Evolutionary conservation across 805 yeast species (phyloP).

Genomic region (Starmerella apis): DNA sequence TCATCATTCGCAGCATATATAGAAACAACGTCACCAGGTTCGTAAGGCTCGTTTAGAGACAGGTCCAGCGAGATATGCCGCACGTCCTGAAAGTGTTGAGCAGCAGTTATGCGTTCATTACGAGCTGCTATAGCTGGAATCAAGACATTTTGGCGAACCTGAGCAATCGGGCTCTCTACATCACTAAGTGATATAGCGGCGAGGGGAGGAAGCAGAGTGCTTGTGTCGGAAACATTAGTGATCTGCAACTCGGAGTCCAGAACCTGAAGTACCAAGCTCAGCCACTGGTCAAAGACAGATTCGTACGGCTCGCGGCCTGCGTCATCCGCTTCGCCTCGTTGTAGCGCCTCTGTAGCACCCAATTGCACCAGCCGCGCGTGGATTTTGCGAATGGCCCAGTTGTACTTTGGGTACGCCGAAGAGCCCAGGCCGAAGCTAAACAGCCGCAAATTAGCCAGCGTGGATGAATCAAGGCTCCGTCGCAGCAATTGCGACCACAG

Average conservation of each 20-base stretch:
- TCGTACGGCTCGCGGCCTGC: constrained; percentile 62
- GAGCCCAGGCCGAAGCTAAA: constrained; percentile 89
- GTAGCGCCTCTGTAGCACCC: constrained; percentile 64
- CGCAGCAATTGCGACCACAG: constrained; percentile 68
- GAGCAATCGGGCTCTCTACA: not conserved
- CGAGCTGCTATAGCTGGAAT: constrained; percentile 38
- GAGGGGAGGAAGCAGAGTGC: constrained; percentile 19
- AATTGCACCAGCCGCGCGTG: constrained; percentile 69
- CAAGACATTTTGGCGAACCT: not conserved
- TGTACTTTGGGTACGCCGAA: constrained; percentile 78
- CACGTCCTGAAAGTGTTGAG: constrained; percentile 83
- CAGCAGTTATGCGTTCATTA: constrained; percentile 55
- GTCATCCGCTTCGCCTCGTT: constrained; percentile 85
- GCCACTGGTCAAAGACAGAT: constrained; percentile 68
- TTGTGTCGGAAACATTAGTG: not conserved
- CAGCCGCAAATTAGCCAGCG: constrained; percentile 51
- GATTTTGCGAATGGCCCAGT: constrained; percentile 75
- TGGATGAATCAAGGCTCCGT: constrained; percentile 50
- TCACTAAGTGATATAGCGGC: not conserved
- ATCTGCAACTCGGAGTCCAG: constrained; percentile 17
- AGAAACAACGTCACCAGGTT: constrained; percentile 74
- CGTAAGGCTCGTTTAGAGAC: constrained; percentile 30
- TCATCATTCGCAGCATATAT: constrained; percentile 66
- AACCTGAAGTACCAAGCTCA: constrained; percentile 27
- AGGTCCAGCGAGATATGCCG: constrained; percentile 45